Evolutionary conservation across 305 asterid genomes (phyloP).

Genomic region (Galium porrigens): DNA sequence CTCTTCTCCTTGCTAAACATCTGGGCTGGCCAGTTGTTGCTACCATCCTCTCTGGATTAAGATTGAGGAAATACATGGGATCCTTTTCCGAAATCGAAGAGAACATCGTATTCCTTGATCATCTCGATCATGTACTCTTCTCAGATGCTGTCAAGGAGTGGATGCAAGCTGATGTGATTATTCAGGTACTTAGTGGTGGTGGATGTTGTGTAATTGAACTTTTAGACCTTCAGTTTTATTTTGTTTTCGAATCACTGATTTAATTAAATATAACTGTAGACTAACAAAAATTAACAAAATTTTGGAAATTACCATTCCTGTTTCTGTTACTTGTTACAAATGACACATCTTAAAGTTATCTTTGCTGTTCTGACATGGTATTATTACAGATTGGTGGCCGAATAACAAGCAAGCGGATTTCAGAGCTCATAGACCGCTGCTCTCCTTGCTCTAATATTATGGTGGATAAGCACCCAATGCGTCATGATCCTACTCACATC

Average conservation of each 20-base stretch:
- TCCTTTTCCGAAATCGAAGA: slow-evolving; percentile 43
- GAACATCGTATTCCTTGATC: slow-evolving; percentile 65
- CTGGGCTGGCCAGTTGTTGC: slow-evolving; percentile 78
- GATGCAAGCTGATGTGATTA: slow-evolving; percentile 71
- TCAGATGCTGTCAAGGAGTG: slow-evolving; percentile 53
- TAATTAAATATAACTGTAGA: no score
- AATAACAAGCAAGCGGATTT: slow-evolving; percentile 68
- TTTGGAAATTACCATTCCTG: no score
- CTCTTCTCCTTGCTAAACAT: slow-evolving; percentile 82
- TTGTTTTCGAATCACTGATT: background rate
- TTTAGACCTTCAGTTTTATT: background rate
- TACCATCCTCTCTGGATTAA: slow-evolving; percentile 75
- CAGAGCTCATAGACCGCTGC: slow-evolving; percentile 62
- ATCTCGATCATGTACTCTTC: slow-evolving; percentile 71
- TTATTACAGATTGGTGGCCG: slow-evolving; percentile 81
- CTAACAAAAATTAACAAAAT: background rate
- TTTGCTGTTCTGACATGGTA: slow-evolving; percentile 9
- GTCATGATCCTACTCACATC: slow-evolving; percentile 83
- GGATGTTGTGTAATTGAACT: background rate
- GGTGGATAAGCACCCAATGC: slow-evolving; percentile 88
- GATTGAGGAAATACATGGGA: slow-evolving; percentile 62
- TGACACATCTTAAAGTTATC: background rate
- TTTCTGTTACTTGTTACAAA: background rate
- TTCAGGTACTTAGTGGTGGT: slow-evolving; percentile 49
- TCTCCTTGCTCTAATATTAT: slow-evolving; percentile 60